phyloP scores from a whole-genome alignment of 2,329 filamentous ascomycete genomes.

The Dothidotthia symphoricarpi region DNA sequence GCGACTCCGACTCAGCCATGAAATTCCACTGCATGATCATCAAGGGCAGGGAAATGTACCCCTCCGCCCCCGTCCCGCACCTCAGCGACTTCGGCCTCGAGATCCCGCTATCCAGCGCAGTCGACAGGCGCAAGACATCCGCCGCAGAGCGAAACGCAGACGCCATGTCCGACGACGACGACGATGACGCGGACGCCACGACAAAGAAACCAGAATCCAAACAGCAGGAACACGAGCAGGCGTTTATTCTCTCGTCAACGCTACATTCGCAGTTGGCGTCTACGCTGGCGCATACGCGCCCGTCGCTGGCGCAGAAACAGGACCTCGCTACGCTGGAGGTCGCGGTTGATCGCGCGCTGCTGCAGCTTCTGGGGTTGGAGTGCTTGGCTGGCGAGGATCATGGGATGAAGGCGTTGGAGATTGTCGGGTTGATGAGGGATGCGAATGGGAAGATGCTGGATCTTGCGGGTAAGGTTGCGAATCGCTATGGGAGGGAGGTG shows the following conservation, averaged over 20 bases:
- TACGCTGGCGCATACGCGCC: conserved; percentile 65
- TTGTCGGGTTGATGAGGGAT: conserved; percentile 83
- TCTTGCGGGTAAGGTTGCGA: conserved; percentile 83
- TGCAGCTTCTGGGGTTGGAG: conserved; percentile 85
- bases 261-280: conserved; percentile 74
- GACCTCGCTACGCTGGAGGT: conserved; percentile 71
- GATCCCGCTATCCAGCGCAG: conserved; percentile 67
- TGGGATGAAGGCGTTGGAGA: conserved; percentile 91
- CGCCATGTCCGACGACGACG: conserved; percentile 34
- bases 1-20: conserved; percentile 78
- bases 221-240: conserved; percentile 69
- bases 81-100: conserved; percentile 90
- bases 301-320: conserved; percentile 62
- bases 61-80: conserved; percentile 84
- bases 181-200: conserved; percentile 19
- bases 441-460: conserved; percentile 85
- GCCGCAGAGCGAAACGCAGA: conserved; percentile 36
- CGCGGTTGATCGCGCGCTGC: conserved; percentile 82
- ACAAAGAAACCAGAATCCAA: conserved; percentile 44
- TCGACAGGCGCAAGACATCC: conserved; percentile 32
- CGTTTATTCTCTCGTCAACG: conserved; percentile 72
- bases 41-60: conserved; percentile 86
- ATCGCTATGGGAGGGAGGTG: conserved; percentile 75
- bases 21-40: conserved; percentile 99
- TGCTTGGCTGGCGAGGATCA: conserved; percentile 90